Evolutionary conservation across 805 yeast species (phyloP).

Genomic region (Torulaspora gathmanii): DNA sequence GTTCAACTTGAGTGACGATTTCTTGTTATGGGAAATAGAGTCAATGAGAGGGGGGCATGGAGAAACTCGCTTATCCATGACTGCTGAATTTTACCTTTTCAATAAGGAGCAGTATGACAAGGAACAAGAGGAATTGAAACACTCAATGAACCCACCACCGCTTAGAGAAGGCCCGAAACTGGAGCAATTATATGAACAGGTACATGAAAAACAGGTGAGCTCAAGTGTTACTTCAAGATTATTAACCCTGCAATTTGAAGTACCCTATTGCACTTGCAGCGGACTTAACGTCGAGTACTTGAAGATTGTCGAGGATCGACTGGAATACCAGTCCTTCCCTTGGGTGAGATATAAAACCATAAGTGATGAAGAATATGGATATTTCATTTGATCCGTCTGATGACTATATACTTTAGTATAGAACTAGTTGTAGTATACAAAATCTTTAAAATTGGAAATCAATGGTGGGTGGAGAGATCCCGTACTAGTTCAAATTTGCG

Average conservation of each 20-base stretch:
- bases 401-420: neutral
- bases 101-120: conserved; percentile 26
- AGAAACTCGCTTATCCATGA: conserved; percentile 46
- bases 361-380: conserved; percentile 40
- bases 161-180: conserved; percentile 33
- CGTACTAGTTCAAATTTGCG: conserved; percentile 1
- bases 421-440: conserved; percentile 2
- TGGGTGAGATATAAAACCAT: conserved; percentile 64
- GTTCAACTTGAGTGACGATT: conserved; percentile 65
- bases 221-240: conserved; percentile 20
- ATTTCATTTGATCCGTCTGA: conserved; percentile 14
- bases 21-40: conserved; percentile 67
- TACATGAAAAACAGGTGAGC: conserved; percentile 15
- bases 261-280: conserved; percentile 60
- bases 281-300: conserved; percentile 64
- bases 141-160: conserved; percentile 39
- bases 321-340: conserved; percentile 66
- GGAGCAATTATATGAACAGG: conserved; percentile 33
- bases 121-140: conserved; percentile 24
- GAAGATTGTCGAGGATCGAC: conserved; percentile 57
- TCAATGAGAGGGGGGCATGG: conserved; percentile 55
- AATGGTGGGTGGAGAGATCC: neutral
- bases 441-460: conserved; percentile 1
- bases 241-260: conserved; percentile 53
- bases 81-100: conserved; percentile 45